phyloP scores from a whole-genome alignment of 2,329 filamentous ascomycete species.

The Xylaria sp. region DNA sequence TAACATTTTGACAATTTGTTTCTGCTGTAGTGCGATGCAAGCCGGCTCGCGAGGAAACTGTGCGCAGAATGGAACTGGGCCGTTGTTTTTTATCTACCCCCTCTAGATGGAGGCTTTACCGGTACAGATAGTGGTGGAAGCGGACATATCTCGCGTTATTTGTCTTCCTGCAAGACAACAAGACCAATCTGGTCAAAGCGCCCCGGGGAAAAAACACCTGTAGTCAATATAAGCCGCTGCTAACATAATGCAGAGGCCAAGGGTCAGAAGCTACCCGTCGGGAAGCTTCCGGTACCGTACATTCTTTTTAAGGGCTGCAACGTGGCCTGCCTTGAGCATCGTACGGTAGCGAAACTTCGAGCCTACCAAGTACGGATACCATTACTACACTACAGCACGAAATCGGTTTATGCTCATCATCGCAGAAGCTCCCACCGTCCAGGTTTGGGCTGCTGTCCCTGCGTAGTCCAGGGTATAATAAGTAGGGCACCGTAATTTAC shows the following conservation, averaged over 20 bases:
- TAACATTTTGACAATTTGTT: constrained; percentile 22
- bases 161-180: constrained; percentile 2
- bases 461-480: not conserved
- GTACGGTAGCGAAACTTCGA: constrained; percentile 31
- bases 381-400: constrained; percentile 25
- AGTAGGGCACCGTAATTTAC: constrained; percentile 10
- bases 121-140: not conserved
- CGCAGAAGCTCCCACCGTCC: constrained; percentile 2
- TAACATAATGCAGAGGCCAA: constrained; percentile 27
- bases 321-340: constrained; percentile 33
- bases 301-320: constrained; percentile 37
- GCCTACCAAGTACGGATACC: constrained; percentile 19
- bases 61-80: not conserved
- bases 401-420: constrained; percentile 20
- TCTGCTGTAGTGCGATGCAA: constrained; percentile 3
- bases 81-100: not conserved
- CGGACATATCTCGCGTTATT: not conserved
- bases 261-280: constrained; percentile 34
- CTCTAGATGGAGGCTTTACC: not conserved
- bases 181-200: constrained; percentile 7
- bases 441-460: not conserved
- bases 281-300: constrained; percentile 40
- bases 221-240: constrained; percentile 26
- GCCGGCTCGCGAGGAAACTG: not conserved
- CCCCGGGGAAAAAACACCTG: constrained; percentile 17